Percentiles rank a stretch among this genome's conserved stretches.
Conservation (phyloP, 2,329 filamentous ascomycete genomes). For the Ascochyta lentis region DNA sequence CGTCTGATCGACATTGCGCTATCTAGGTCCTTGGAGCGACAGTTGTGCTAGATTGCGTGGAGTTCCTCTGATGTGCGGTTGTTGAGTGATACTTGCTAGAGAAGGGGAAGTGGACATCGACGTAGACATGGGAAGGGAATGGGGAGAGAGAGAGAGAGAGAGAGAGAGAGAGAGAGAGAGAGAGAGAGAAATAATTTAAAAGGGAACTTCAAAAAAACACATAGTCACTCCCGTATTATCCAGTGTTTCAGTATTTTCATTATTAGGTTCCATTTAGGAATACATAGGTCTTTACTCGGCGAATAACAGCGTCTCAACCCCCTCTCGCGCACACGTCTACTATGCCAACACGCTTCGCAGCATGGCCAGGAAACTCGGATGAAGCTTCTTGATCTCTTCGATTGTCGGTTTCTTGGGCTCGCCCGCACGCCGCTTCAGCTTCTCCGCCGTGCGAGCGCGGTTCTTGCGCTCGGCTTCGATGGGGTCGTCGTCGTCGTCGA, state of each 20-base stretch:
- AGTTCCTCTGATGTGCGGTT: no score
- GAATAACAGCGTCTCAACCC: neutral
- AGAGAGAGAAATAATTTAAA: no score
- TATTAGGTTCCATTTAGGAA: constrained; percentile 6
- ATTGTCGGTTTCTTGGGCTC: constrained; percentile 83
- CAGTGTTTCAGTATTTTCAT: neutral
- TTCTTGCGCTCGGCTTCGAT: constrained; percentile 85
- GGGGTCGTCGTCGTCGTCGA: constrained; percentile 84
- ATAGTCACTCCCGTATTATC: no score
- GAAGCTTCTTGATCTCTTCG: constrained; percentile 79
- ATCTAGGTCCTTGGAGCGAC: no score
- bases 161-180: no score
- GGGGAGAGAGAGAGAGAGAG: no score
- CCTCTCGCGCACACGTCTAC: constrained; percentile 19
- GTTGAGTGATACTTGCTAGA: no score
- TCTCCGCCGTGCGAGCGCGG: constrained; percentile 77
- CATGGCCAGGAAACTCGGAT: constrained; percentile 81
- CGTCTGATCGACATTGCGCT: no score
- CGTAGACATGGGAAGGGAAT: no score
- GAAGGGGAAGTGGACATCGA: no score
- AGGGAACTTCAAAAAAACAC: no score
- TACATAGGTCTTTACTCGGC: neutral
- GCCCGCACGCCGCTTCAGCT: constrained; percentile 78
- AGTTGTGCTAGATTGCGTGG: no score
- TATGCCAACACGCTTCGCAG: constrained; percentile 77